These are phyloP conservation scores for Xerocomus spinulosus DNA, from an alignment of 768 basidiomycete genomes.

Conservation along the genomic window DNA sequence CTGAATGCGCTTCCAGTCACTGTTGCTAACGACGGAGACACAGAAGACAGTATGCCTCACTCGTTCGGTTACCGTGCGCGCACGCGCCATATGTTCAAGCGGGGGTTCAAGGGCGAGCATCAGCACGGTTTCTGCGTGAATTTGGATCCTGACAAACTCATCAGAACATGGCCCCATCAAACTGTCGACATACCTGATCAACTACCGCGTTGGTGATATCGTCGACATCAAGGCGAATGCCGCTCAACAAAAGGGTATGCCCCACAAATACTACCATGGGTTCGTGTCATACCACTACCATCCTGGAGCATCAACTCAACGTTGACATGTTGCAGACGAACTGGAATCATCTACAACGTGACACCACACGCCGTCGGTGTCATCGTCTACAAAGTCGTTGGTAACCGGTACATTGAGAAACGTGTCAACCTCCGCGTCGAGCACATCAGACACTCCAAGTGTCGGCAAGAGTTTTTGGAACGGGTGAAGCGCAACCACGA, in stretches of 20 bases:
- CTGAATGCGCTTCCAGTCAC: constrained; percentile 11
- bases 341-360: constrained; percentile 98
- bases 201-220: constrained; percentile 95
- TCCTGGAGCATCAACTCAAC: constrained; percentile 1
- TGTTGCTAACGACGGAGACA: constrained; percentile 4
- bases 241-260: constrained; percentile 99
- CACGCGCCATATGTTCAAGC: constrained; percentile 99
- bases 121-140: constrained; percentile 7
- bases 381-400: constrained; percentile 97
- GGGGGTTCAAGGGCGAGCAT: constrained; percentile 89
- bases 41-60: constrained; percentile 93
- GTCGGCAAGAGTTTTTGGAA: constrained; percentile 95
- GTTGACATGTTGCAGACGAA: constrained; percentile 58
- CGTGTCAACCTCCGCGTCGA: constrained; percentile 97
- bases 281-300: constrained; percentile 38
- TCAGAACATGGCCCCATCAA: constrained; percentile 86
- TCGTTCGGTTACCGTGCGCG: constrained; percentile 99
- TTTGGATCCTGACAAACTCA: constrained; percentile 2
- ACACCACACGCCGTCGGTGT: constrained; percentile 93
- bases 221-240: constrained; percentile 99
- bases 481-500: constrained; percentile 90
- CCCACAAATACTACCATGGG: constrained; percentile 99
- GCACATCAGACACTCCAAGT: constrained; percentile 95
- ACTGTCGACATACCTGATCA: constrained; percentile 88
- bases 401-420: constrained; percentile 99